A percentile compares a stretch with the other conserved stretches of the same genome.
phyloP scores from a whole-genome alignment of 805 yeast genomes.

The Zygosaccharomyces lentus region DNA sequence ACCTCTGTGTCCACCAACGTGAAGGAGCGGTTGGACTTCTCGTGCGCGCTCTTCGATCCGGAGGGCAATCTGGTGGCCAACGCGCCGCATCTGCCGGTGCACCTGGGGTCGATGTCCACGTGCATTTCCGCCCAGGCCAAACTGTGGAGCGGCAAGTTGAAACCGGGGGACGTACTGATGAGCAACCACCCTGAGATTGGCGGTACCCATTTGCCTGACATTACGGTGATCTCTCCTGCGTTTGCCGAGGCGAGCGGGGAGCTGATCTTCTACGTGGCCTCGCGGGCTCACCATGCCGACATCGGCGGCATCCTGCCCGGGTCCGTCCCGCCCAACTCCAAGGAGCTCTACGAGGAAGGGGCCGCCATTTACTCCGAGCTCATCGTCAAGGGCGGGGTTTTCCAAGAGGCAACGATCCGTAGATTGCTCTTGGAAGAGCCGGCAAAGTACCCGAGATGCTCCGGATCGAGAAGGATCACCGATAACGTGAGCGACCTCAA shows the following conservation, averaged over 20 bases:
- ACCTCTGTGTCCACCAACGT: conserved; percentile 81
- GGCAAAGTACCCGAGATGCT: conserved; percentile 76
- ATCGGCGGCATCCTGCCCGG: conserved; percentile 92
- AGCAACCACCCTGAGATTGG: conserved; percentile 81
- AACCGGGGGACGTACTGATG: conserved; percentile 70
- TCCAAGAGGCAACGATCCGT: conserved; percentile 68
- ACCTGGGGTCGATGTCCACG: conserved; percentile 80
- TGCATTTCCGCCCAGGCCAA: conserved; percentile 65
- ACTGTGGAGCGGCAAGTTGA: conserved; percentile 58
- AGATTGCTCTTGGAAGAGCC: conserved; percentile 66
- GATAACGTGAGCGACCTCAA: conserved; percentile 83
- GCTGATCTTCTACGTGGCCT: conserved; percentile 82
- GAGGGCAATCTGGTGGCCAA: conserved; percentile 79
- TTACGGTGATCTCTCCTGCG: conserved; percentile 89
- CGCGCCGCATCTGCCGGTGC: conserved; percentile 88
- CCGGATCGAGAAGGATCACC: conserved; percentile 78
- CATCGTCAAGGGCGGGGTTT: conserved; percentile 64
- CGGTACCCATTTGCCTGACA: conserved; percentile 87
- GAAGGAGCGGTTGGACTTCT: conserved; percentile 76
- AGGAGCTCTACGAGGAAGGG: conserved; percentile 82
- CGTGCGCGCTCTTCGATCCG: conserved; percentile 77
- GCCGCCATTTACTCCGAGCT: conserved; percentile 79
- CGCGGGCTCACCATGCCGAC: conserved; percentile 95
- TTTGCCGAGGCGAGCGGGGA: conserved; percentile 48
- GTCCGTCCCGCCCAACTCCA: conserved; percentile 91